Base-by-base conservation (phyloP, 768 basidiomycete species). In the Fistulinella prunicolor region DNA sequence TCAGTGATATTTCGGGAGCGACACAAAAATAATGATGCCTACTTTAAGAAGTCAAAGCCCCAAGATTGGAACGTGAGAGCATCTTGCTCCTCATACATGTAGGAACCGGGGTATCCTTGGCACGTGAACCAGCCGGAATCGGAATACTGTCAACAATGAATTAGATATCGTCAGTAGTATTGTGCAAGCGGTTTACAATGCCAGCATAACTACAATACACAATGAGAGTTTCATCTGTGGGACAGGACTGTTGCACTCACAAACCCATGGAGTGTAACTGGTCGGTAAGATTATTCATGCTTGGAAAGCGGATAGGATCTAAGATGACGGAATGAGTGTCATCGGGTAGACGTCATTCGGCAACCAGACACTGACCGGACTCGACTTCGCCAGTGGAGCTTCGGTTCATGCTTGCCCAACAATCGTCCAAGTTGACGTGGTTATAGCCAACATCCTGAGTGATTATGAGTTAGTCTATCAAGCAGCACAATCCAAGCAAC, bases 121-220 rank as follows among this genome's bases (percentile, higher is more conserved):
- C 83, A 85, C 6, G 83, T 85, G 55, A 76, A 80, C 82, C 82
- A 84, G 14, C 83, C 83, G 0, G 83, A 79, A 61, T 83, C 81
- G 49, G 81, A 78, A 50, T 85, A 85, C 82, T 82, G 9, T 35
- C 7, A 13, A 23, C 42, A 28, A 42, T 28, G 6, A 35, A 30
- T 39, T 30, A 22, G 9, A 19, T 13, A 28, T 38, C 22, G 0
- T 35, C 13, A 32, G 14, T 41, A 17, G 26, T 28, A 16, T 36
- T 36, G 16, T 17, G 17, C 19, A 1, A 14, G 32, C 14, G 22
- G 62, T 77, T 55, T 55, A 83, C 82, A 36, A 84, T 83, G 8
- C 82, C 82, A n/a, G 80, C 76, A 67, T 76, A 71, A 23, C 81
- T 82, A 41, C 21, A 44, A 13, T 8, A 42, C 17, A 21, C 51